These are phyloP conservation scores for Botrytis fabae DNA, from an alignment of 2,329 filamentous ascomycete species.

Conservation along the genomic window DNA sequence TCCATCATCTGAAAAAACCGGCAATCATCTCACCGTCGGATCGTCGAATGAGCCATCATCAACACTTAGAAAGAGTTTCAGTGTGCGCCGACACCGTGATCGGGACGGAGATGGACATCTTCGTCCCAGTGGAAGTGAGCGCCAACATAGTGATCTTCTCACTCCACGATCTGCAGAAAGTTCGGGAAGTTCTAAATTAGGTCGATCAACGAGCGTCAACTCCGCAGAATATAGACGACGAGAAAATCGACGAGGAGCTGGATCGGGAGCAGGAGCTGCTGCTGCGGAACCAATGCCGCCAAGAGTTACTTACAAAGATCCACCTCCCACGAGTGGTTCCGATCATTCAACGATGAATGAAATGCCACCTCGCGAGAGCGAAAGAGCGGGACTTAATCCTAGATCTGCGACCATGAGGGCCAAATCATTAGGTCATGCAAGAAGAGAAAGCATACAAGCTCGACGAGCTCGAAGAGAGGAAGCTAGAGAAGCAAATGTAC, in stretches of 20 bases:
- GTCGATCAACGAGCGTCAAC: slow-evolving; percentile 88
- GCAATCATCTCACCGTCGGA: slow-evolving; percentile 76
- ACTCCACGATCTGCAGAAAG: slow-evolving; percentile 60
- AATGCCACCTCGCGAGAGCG: slow-evolving; percentile 47
- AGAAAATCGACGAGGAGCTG: slow-evolving; percentile 54
- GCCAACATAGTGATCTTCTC: slow-evolving; percentile 76
- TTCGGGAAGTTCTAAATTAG: slow-evolving; percentile 65
- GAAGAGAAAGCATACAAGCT: slow-evolving; percentile 89
- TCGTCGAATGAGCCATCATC: slow-evolving; percentile 67
- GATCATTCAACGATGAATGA: slow-evolving; percentile 65
- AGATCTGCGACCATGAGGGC: slow-evolving; percentile 69
- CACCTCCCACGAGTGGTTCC: slow-evolving; percentile 74
- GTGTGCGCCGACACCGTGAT: slow-evolving; percentile 65
- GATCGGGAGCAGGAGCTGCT: slow-evolving; percentile 50
- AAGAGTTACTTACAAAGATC: slow-evolving; percentile 56
- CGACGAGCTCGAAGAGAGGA: slow-evolving; percentile 74
- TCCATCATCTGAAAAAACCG: slow-evolving; percentile 48
- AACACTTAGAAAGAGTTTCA: slow-evolving; percentile 82
- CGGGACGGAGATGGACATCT: slow-evolving; percentile 49
- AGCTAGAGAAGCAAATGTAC: slow-evolving; percentile 72
- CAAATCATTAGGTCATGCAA: slow-evolving; percentile 85
- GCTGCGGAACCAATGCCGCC: slow-evolving; percentile 55
- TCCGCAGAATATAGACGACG: slow-evolving; percentile 78
- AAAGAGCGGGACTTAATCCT: slow-evolving; percentile 48
- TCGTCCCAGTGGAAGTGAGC: slow-evolving; percentile 62